phyloP scores from a whole-genome alignment of 1,139 yeast genomes.

The Debaryomyces coudertii region DNA sequence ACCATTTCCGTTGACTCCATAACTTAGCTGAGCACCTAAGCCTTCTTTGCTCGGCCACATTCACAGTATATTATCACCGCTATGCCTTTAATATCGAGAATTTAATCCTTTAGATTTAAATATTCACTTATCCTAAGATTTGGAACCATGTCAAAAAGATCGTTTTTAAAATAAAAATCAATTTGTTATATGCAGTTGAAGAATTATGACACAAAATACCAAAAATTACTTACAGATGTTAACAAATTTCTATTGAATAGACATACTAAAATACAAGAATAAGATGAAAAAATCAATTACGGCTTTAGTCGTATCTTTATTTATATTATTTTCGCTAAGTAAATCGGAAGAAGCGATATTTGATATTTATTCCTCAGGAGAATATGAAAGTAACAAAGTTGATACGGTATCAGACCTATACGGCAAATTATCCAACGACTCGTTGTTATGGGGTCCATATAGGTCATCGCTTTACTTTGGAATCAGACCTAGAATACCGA shows the following conservation, averaged over 20 bases:
- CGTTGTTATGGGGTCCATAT: slow-evolving; percentile 86
- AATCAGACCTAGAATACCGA: slow-evolving; percentile 76
- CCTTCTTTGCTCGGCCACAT: slow-evolving; percentile 51
- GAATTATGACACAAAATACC: slow-evolving; percentile 2
- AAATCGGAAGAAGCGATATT: slow-evolving; percentile 18
- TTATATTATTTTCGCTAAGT: slow-evolving; percentile 3
- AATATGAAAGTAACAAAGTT: slow-evolving; percentile 11
- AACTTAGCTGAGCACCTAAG: slow-evolving; percentile 43
- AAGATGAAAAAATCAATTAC: slow-evolving; percentile 1
- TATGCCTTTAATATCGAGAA: neutral
- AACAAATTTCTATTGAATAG: neutral
- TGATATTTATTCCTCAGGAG: slow-evolving; percentile 18
- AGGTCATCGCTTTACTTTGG: slow-evolving; percentile 88
- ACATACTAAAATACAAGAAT: neutral
- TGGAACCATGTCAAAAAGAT: slow-evolving; percentile 6
- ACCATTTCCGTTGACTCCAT: slow-evolving; percentile 41
- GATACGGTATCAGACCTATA: slow-evolving; percentile 26
- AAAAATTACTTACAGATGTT: neutral
- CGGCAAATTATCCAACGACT: slow-evolving; percentile 33
- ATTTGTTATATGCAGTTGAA: slow-evolving; percentile 1
- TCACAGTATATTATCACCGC: slow-evolving; percentile 1
- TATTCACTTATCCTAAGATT: neutral
- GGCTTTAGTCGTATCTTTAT: neutral
- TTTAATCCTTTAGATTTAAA: neutral
- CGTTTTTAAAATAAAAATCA: neutral